Conservation (phyloP, 2,329 filamentous ascomycete species). For the Apiospora arundinis region DNA sequence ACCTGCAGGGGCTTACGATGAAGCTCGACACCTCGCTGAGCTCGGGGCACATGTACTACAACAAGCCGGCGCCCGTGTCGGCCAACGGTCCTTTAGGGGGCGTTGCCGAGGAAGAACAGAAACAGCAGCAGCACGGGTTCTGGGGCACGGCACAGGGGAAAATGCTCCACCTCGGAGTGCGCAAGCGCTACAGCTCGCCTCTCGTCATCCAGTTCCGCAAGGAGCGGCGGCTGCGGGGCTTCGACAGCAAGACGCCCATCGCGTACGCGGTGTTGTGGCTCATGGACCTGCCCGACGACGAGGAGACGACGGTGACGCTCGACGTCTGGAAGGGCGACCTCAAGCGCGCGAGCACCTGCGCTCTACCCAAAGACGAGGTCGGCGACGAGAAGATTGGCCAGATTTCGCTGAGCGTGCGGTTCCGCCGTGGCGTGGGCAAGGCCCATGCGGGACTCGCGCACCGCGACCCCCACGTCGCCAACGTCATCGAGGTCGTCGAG, state of each 20-base stretch:
- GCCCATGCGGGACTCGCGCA: slow-evolving; percentile 5
- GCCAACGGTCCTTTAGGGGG: neutral
- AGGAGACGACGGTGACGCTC: neutral
- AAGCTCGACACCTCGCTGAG: slow-evolving; percentile 20
- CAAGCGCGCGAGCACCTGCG: slow-evolving; percentile 21
- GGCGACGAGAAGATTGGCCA: slow-evolving; percentile 17
- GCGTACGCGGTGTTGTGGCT: slow-evolving; percentile 22
- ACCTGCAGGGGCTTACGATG: slow-evolving; percentile 4
- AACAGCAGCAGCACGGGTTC: neutral
- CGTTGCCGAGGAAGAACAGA: neutral
- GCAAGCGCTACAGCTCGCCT: slow-evolving; percentile 19
- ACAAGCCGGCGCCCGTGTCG: neutral
- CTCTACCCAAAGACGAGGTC: neutral
- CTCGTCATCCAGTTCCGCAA: slow-evolving; percentile 21
- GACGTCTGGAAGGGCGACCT: slow-evolving; percentile 22
- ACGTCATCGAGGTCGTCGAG: slow-evolving; percentile 21
- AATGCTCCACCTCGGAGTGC: slow-evolving; percentile 15
- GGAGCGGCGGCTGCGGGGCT: slow-evolving; percentile 16
- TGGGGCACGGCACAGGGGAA: slow-evolving; percentile 1
- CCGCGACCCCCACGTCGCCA: slow-evolving; percentile 19
- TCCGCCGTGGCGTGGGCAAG: neutral
- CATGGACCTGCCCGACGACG: slow-evolving; percentile 8
- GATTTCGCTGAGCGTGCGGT: neutral
- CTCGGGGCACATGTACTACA: slow-evolving; percentile 21
- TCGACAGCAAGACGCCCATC: slow-evolving; percentile 1